Evolutionary conservation across 805 yeast species (phyloP).

Genomic region (Cyberlindnera subsufficiens): DNA sequence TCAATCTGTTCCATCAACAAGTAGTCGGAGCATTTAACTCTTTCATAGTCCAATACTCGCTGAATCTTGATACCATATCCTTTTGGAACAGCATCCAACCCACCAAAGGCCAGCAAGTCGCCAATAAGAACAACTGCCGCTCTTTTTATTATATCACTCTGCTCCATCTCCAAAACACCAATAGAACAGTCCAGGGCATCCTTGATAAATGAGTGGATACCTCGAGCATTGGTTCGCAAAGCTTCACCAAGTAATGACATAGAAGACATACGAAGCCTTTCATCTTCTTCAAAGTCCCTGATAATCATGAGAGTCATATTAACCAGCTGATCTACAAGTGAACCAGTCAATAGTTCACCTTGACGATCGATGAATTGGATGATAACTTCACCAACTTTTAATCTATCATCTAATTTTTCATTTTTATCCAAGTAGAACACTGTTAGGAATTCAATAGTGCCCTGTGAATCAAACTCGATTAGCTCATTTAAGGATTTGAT

Average conservation of each 20-base stretch:
- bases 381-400: slow-evolving; percentile 80
- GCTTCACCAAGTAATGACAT: slow-evolving; percentile 78
- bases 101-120: slow-evolving; percentile 48
- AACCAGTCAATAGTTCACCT: slow-evolving; percentile 43
- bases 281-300: slow-evolving; percentile 37
- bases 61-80: slow-evolving; percentile 39
- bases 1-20: slow-evolving; percentile 56
- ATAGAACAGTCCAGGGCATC: slow-evolving; percentile 71
- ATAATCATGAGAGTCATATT: slow-evolving; percentile 37
- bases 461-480: slow-evolving; percentile 36
- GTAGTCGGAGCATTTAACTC: slow-evolving; percentile 47
- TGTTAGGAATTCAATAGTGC: slow-evolving; percentile 32
- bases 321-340: slow-evolving; percentile 36
- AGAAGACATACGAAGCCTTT: slow-evolving; percentile 74
- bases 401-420: slow-evolving; percentile 27
- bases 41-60: slow-evolving; percentile 36
- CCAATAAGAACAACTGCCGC: slow-evolving; percentile 66
- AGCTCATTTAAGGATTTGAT: slow-evolving; percentile 71
- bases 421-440: slow-evolving; percentile 27
- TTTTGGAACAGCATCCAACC: slow-evolving; percentile 43
- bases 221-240: slow-evolving; percentile 53
- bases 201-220: slow-evolving; percentile 39
- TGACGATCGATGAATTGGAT: slow-evolving; percentile 47
- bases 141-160: slow-evolving; percentile 52
- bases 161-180: slow-evolving; percentile 66